Percentiles rank a stretch among this genome's conserved stretches.
phyloP scores from a whole-genome alignment of 495 filamentous ascomycete genomes.

The Baudoinia panamericana region DNA sequence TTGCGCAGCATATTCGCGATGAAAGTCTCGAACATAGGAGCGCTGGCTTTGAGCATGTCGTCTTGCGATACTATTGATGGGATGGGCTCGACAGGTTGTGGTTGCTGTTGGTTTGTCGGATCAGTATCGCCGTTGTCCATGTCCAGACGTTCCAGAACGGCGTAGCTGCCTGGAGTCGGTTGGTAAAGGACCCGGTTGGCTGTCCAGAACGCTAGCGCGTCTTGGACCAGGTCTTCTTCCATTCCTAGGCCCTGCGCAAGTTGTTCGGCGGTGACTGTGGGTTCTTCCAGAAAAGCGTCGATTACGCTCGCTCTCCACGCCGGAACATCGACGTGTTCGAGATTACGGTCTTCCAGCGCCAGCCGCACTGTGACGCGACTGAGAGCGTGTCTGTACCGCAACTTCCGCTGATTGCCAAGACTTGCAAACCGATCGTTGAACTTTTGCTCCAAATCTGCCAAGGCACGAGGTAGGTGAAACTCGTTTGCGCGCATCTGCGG shows the following conservation, averaged over 20 bases:
- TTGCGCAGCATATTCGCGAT: constrained; percentile 93
- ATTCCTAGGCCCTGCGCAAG: constrained; percentile 59
- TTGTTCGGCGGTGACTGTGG: constrained; percentile 43
- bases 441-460: constrained; percentile 47
- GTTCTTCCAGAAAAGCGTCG: constrained; percentile 51
- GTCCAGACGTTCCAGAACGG: constrained; percentile 49
- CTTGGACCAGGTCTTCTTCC: constrained; percentile 58
- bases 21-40: constrained; percentile 76
- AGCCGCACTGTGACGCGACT: constrained; percentile 71
- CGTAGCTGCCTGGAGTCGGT: constrained; percentile 38
- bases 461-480: constrained; percentile 55
- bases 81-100: constrained; percentile 33
- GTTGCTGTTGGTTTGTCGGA: constrained; percentile 36
- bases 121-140: constrained; percentile 41
- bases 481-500: constrained; percentile 64
- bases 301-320: constrained; percentile 88
- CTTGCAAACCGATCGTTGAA: constrained; percentile 68
- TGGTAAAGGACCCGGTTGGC: constrained; percentile 63
- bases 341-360: constrained; percentile 65
- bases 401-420: constrained; percentile 47
- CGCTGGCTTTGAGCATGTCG: constrained; percentile 50
- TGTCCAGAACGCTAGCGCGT: constrained; percentile 77
- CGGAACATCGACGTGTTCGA: constrained; percentile 54
- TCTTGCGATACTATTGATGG: constrained; percentile 23
- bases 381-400: constrained; percentile 74